Percentiles rank a stretch among this genome's conserved stretches.
These are phyloP conservation scores for Dipodascus albidus DNA, from an alignment of 805 yeast genomes.

Conservation along the genomic window DNA sequence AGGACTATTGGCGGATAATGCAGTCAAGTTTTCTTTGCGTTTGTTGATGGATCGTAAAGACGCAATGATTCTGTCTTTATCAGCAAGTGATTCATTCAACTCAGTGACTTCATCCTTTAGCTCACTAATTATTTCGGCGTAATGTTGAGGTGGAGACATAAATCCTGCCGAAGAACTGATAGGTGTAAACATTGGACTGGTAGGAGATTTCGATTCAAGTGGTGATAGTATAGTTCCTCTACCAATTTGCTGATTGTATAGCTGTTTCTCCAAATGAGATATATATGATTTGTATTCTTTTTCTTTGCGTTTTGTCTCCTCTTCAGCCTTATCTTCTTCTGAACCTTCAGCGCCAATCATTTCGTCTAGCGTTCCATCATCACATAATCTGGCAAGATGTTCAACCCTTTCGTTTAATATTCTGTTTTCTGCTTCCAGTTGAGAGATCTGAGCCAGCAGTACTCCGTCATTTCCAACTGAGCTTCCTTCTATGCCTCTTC, in stretches of 20 bases:
- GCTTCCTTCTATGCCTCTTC: conserved; percentile 5
- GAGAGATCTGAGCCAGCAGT: conserved; percentile 27
- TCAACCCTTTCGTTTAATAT: conserved; percentile 57
- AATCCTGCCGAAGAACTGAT: background rate
- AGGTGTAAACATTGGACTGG: background rate
- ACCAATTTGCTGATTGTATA: conserved; percentile 23
- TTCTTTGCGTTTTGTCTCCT: conserved; percentile 18
- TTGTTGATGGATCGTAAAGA: conserved; percentile 58
- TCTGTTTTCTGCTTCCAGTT: conserved; percentile 50
- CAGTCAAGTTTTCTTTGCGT: conserved; percentile 33
- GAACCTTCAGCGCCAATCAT: conserved; percentile 36
- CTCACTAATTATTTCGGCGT: conserved; percentile 33
- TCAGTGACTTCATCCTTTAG: conserved; percentile 60
- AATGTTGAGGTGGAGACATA: conserved; percentile 9
- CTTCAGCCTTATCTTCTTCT: conserved; percentile 21
- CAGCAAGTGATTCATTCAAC: conserved; percentile 47
- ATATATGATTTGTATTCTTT: conserved; percentile 41
- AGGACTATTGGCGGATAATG: background rate
- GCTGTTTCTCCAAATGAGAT: conserved; percentile 43
- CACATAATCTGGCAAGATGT: conserved; percentile 47
- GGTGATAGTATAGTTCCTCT: background rate
- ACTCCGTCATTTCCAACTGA: conserved; percentile 7
- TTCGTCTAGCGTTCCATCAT: conserved; percentile 38
- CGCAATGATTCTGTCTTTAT: conserved; percentile 69
- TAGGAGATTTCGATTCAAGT: background rate